phyloP scores from a whole-genome alignment of 495 filamentous ascomycete genomes.

The Aspergillus affinis region DNA sequence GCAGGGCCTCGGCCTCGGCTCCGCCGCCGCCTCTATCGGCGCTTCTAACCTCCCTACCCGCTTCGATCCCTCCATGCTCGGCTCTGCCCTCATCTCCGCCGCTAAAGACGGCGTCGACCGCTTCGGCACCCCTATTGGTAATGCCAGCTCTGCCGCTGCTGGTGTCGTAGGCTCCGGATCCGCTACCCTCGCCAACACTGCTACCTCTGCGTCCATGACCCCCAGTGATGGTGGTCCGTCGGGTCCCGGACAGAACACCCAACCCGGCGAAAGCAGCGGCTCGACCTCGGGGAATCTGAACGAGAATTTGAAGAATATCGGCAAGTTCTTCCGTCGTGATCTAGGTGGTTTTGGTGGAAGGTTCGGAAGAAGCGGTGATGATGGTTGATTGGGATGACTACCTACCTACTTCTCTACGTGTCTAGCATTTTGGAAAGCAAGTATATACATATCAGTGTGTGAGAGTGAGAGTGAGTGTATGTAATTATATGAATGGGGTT shows the following conservation, averaged over 20 bases:
- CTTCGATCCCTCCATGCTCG: conserved; percentile 76
- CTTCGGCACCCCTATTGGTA: conserved; percentile 60
- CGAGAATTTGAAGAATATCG: conserved; percentile 91
- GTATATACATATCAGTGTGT: background rate
- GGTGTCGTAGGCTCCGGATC: conserved; percentile 10
- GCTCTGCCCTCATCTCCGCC: conserved; percentile 71
- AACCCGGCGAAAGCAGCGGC: conserved; percentile 9
- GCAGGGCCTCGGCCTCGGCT: conserved; percentile 38
- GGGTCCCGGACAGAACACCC: conserved; percentile 14
- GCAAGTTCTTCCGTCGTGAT: conserved; percentile 93
- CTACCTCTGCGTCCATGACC: conserved; percentile 3
- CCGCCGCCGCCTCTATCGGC: conserved; percentile 43
- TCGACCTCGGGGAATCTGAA: conserved; percentile 63
- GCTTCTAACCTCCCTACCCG: conserved; percentile 47
- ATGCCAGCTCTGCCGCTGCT: conserved; percentile 8
- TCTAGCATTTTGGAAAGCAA: background rate
- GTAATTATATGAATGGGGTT: background rate
- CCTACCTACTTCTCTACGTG: background rate
- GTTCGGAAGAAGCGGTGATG: conserved; percentile 54
- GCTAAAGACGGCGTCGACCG: conserved; percentile 89
- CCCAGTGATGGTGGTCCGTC: conserved; percentile 16
- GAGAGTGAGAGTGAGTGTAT: background rate
- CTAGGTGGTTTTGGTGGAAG: conserved; percentile 77
- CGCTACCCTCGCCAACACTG: background rate
- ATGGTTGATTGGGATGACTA: conserved; percentile 16